These are phyloP conservation scores for Hortaea werneckii DNA, from an alignment of 2,329 filamentous ascomycete genomes.

Conservation along the genomic window DNA sequence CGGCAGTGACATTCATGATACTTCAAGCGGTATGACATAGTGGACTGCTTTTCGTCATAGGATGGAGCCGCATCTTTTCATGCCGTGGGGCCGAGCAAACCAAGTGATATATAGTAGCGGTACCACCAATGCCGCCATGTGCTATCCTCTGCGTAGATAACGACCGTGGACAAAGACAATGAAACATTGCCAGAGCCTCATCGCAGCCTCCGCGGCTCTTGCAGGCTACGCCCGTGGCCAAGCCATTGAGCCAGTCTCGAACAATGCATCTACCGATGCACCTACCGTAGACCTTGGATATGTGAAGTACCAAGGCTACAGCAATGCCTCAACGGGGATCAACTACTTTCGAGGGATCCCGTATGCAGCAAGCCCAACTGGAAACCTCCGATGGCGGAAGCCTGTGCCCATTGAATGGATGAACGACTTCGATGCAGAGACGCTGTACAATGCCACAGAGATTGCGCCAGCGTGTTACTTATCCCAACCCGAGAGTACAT, in stretches of 20 bases:
- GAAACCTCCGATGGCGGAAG: conserved; percentile 23
- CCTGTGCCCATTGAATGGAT: conserved; percentile 19
- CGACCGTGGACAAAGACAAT: not conserved
- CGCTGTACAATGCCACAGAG: conserved; percentile 15
- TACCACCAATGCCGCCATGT: too few species aligned
- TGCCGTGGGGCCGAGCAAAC: too few species aligned
- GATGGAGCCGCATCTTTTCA: too few species aligned
- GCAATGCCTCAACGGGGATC: conserved; percentile 10
- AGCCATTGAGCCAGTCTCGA: not conserved
- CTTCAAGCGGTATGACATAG: too few species aligned
- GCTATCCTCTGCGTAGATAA: too few species aligned
- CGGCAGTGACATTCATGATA: too few species aligned
- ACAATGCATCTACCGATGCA: not conserved
- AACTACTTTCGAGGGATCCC: conserved; percentile 10
- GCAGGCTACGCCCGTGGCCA: not conserved
- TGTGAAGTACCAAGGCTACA: conserved; percentile 11
- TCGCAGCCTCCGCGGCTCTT: not conserved
- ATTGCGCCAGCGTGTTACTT: conserved; percentile 21
- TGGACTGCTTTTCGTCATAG: too few species aligned
- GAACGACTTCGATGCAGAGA: conserved; percentile 11
- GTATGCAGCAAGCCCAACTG: conserved; percentile 20
- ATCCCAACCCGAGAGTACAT: conserved; percentile 8
- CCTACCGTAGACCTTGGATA: conserved; percentile 13
- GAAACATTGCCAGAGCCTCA: not conserved
- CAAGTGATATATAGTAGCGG: too few species aligned